Conservation (phyloP, 1,139 yeast genomes). For the Suhomyces wounanorum region DNA sequence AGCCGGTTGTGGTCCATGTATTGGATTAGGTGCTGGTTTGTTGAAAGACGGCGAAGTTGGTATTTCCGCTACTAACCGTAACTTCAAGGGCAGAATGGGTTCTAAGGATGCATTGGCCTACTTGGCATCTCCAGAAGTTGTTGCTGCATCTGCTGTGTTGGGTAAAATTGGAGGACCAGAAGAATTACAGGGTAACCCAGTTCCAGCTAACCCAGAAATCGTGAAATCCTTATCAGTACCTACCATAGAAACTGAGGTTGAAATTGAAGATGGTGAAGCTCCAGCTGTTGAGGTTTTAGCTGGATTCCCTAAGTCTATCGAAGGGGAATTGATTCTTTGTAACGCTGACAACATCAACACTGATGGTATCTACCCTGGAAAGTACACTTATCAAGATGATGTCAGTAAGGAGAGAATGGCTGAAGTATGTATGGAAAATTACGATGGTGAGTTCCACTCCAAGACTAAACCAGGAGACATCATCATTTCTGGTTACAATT, state of each 20-base stretch:
- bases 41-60: constrained; percentile 96
- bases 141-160: constrained; percentile 93
- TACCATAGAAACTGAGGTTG: constrained; percentile 20
- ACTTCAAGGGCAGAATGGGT: constrained; percentile 99
- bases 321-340: constrained; percentile 91
- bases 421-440: constrained; percentile 98
- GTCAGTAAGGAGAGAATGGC: constrained; percentile 95
- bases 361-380: constrained; percentile 98
- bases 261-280: constrained; percentile 27
- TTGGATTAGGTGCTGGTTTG: constrained; percentile 93
- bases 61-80: constrained; percentile 96
- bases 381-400: constrained; percentile 97
- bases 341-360: constrained; percentile 98
- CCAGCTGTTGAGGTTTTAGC: constrained; percentile 68
- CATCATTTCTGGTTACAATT: constrained; percentile 87
- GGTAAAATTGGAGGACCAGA: constrained; percentile 95
- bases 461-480: constrained; percentile 89
- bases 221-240: constrained; percentile 47
- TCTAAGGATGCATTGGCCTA: constrained; percentile 94
- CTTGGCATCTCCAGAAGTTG: constrained; percentile 96
- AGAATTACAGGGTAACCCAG: constrained; percentile 65
- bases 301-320: constrained; percentile 86
- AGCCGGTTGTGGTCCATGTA: constrained; percentile 99
- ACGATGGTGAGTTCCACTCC: constrained; percentile 80
- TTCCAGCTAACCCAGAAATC: constrained; percentile 50